Evolutionary conservation across 208 protist species (phyloP).

Genomic region (Leptomonas pyrrhocoris): DNA sequence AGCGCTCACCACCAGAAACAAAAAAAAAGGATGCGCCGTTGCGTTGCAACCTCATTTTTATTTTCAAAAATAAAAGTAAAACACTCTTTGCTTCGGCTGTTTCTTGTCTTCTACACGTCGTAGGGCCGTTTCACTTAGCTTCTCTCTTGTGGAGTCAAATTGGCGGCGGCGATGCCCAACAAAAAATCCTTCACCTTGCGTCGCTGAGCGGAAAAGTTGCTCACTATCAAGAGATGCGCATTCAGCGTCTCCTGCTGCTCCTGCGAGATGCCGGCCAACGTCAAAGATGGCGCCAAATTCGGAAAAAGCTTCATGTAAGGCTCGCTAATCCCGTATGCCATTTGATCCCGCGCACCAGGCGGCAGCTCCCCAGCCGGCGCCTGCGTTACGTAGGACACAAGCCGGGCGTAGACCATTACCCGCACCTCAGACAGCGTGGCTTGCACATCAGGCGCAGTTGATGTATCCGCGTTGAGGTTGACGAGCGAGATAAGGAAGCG

Average conservation of each 20-base stretch:
- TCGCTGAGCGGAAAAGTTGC: slow-evolving; percentile 40
- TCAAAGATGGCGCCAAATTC: slow-evolving; percentile 36
- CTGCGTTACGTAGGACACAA: slow-evolving; percentile 47
- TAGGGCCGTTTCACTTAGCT: too few species aligned
- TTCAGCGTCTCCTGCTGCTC: slow-evolving; percentile 57
- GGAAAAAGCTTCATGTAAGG: slow-evolving; percentile 56
- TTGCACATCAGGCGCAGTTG: slow-evolving; percentile 17
- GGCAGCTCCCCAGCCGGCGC: slow-evolving; percentile 34
- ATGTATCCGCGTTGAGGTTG: slow-evolving; percentile 27
- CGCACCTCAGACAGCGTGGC: slow-evolving; percentile 38
- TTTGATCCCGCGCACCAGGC: slow-evolving; percentile 33
- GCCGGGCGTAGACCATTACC: slow-evolving; percentile 38
- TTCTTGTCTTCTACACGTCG: background rate
- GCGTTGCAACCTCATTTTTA: too few species aligned
- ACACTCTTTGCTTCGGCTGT: background rate
- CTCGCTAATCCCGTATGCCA: slow-evolving; percentile 46
- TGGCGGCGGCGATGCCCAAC: slow-evolving; percentile 16
- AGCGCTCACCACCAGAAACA: too few species aligned
- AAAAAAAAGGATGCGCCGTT: too few species aligned
- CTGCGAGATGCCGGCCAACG: slow-evolving; percentile 29
- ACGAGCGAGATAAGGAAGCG: slow-evolving; percentile 47
- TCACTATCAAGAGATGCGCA: slow-evolving; percentile 50
- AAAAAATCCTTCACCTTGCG: slow-evolving; percentile 71
- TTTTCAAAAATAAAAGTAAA: too few species aligned
- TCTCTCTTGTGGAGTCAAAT: background rate